A percentile compares a stretch with the other conserved stretches of the same genome.
Conservation (phyloP, 345 rosid species). For the Citrus unshiu region DNA sequence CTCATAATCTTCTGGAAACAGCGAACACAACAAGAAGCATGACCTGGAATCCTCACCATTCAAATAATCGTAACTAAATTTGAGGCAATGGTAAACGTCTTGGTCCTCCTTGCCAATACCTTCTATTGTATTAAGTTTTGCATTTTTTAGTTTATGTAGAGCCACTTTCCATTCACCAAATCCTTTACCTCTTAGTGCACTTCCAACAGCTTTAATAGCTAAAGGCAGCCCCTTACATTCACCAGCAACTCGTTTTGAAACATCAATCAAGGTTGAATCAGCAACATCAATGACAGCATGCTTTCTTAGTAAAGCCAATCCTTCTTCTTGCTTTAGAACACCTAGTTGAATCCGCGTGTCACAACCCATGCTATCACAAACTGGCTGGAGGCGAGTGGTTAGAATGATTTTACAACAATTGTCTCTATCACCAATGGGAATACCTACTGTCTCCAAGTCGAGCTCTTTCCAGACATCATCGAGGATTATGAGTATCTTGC, state of each 20-base stretch:
- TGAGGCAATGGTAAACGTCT: neutral
- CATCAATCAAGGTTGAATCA: neutral
- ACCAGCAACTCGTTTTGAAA: neutral
- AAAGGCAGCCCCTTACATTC: neutral
- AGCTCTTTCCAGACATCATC: neutral
- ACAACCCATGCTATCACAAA: neutral
- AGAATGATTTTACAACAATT: neutral
- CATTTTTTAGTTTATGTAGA: neutral
- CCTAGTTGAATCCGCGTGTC: neutral
- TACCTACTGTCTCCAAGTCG: neutral
- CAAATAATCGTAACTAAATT: neutral
- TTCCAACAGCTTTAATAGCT: neutral
- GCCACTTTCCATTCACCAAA: neutral
- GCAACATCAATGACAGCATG: neutral
- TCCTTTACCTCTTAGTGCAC: neutral
- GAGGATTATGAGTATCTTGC: neutral
- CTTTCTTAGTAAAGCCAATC: neutral
- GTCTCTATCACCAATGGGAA: neutral
- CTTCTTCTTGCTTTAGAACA: neutral
- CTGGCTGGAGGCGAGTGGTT: neutral
- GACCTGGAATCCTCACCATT: neutral
- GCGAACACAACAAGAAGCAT: constrained; percentile 9
- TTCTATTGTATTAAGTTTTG: neutral
- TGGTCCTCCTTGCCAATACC: neutral
- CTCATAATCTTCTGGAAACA: constrained; percentile 10